Evolutionary conservation across 2,329 filamentous ascomycete species (phyloP), one percentile per base, ranked within the genome.

Genomic region (Diaporthe citrichinensis): DNA sequence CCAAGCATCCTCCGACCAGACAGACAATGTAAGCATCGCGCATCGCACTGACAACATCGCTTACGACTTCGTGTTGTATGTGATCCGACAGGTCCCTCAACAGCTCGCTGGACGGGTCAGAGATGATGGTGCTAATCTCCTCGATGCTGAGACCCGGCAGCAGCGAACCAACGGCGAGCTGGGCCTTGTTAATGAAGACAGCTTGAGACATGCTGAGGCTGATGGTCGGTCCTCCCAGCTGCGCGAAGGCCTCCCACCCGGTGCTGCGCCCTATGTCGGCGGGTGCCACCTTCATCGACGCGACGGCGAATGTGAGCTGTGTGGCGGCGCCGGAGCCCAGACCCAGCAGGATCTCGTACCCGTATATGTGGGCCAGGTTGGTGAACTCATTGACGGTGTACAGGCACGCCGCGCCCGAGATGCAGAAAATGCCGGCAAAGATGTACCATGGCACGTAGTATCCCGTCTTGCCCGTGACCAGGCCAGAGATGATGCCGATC

Each of bases 111-210:
- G 25, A 5, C 14, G 53, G 53, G 2, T 55, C 25, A 1, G 53
- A 55, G 53, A 55, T 55, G 14, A 55, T 55, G 25, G 53, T 55
- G 53, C 53, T 55, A 17, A 31, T 55, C 6, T 31, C 53, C 5
- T 55, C 25, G 53, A 55, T 31, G 25, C 5, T 31, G 14, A 55
- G 25, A 31, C 15, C 14, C 14, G 53, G 53, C 5, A 55, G 53
- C 4, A 55, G 53, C 53, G 53, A 15, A 6, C 53, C 6, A 2
- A 31, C 53, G 25, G 53, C 53, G 6, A 17, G 4, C 39, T 41
- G 59, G 23, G 61, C 61, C n/a, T 46, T 36, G 39, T 65, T 65
- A 23, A 46, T 17, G 39, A 65, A 46, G n/a, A 65, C 15, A 12
- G 61, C 61, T 17, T 65, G 31, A 4, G 61, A 41, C 8, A 65